Evolutionary conservation across 164 flowering plant species (phyloP).

Genomic region (Houttuynia cordata): DNA sequence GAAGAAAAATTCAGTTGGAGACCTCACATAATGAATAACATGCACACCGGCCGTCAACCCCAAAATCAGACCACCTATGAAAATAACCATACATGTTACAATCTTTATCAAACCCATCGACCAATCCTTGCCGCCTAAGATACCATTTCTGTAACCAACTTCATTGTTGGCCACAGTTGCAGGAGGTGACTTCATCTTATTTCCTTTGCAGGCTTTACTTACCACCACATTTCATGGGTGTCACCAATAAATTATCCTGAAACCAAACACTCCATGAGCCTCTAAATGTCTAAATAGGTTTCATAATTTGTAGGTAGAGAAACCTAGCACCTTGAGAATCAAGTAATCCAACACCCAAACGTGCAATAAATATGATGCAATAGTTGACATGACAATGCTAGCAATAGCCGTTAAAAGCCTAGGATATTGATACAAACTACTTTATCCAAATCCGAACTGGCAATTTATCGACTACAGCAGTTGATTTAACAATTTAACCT

Average conservation of each 20-base stretch:
- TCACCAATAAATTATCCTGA: not conserved
- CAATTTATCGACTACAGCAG: too few relatives aligned
- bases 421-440: too few relatives aligned
- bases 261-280: not conserved
- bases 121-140: constrained; percentile 11
- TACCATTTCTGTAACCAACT: constrained; percentile 6
- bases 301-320: not conserved
- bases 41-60: constrained; percentile 22
- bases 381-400: too few relatives aligned
- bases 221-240: not conserved
- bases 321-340: too few relatives aligned
- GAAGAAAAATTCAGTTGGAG: constrained; percentile 16
- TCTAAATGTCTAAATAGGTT: not conserved
- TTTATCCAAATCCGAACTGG: too few relatives aligned
- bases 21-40: constrained; percentile 9
- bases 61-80: constrained; percentile 20
- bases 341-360: too few relatives aligned
- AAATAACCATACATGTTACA: constrained; percentile 16
- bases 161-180: constrained; percentile 14
- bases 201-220: not conserved
- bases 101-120: constrained; percentile 17
- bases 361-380: too few relatives aligned
- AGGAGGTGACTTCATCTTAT: constrained; percentile 9
- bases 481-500: too few relatives aligned
- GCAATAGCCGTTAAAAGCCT: too few relatives aligned